A percentile compares a stretch with the other conserved stretches of the same genome.
Evolutionary conservation across 805 yeast species (phyloP).

Genomic region (Kodamaea sagamina): DNA sequence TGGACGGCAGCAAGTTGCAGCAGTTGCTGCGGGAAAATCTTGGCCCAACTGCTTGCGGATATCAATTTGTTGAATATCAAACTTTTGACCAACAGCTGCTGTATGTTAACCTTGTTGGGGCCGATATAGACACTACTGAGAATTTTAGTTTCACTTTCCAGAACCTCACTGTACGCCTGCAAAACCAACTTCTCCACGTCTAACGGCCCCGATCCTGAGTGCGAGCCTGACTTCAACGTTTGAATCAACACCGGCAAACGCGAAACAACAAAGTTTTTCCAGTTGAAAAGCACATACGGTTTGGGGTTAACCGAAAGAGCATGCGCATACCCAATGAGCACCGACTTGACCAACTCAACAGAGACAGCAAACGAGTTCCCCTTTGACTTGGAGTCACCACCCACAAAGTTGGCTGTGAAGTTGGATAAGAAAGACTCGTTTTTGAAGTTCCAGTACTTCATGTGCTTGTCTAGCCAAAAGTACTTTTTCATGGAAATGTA

Average conservation of each 20-base stretch:
- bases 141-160: neutral
- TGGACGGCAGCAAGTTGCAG: neutral
- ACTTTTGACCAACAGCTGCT: conserved; percentile 31
- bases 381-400: conserved; percentile 1
- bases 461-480: conserved; percentile 30
- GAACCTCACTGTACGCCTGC: conserved; percentile 5
- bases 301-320: conserved; percentile 23
- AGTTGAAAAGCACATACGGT: conserved; percentile 31
- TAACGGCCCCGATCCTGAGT: conserved; percentile 9
- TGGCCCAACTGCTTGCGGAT: conserved; percentile 26
- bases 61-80: conserved; percentile 33
- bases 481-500: conserved; percentile 23
- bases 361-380: conserved; percentile 14
- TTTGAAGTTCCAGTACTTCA: conserved; percentile 26
- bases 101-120: conserved; percentile 19
- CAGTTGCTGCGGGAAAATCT: conserved; percentile 24
- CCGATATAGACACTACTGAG: neutral
- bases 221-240: conserved; percentile 15
- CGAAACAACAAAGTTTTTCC: conserved; percentile 37
- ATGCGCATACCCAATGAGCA: conserved; percentile 24
- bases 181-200: conserved; percentile 1
- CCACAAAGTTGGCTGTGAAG: conserved; percentile 10
- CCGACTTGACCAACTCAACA: conserved; percentile 19
- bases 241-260: conserved; percentile 29
- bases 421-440: conserved; percentile 17